Evolutionary conservation across 306 rosid species (phyloP).

Genomic region (Vachellia collinsii): DNA sequence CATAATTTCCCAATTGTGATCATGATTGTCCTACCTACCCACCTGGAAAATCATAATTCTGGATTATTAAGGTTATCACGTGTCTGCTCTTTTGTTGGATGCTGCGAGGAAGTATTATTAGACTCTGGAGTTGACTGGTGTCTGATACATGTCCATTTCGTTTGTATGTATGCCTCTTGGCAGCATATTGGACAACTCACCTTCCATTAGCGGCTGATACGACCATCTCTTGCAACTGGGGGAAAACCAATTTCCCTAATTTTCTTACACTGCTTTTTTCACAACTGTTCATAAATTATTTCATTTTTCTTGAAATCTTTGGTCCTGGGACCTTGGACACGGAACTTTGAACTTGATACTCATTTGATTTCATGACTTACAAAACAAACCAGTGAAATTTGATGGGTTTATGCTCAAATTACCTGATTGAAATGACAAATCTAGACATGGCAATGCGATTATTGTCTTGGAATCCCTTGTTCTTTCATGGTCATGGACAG

Average conservation of each 20-base stretch:
- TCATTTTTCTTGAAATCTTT: neutral
- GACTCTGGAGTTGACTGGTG: neutral
- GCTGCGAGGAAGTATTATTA: neutral
- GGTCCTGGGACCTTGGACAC: neutral
- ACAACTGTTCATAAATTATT: neutral
- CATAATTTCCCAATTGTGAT: neutral
- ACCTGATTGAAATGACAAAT: neutral
- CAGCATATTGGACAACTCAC: constrained; percentile 13
- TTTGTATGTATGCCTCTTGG: neutral
- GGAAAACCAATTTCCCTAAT: neutral
- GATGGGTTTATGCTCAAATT: neutral
- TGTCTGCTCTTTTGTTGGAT: constrained; percentile 4
- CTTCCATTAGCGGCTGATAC: neutral
- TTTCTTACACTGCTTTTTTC: neutral
- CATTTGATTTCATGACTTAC: neutral
- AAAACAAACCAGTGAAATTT: neutral
- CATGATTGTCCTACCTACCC: neutral
- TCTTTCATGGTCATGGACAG: neutral
- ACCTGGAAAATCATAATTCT: neutral
- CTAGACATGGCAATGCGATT: neutral
- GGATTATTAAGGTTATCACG: neutral
- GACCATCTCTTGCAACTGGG: constrained; percentile 5
- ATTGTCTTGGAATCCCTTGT: neutral
- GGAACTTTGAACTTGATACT: no score
- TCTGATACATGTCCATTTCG: neutral